Percentiles rank a stretch among this genome's conserved stretches.
Conservation (phyloP, 345 rosid species). For the Dipteronia sinensis region DNA sequence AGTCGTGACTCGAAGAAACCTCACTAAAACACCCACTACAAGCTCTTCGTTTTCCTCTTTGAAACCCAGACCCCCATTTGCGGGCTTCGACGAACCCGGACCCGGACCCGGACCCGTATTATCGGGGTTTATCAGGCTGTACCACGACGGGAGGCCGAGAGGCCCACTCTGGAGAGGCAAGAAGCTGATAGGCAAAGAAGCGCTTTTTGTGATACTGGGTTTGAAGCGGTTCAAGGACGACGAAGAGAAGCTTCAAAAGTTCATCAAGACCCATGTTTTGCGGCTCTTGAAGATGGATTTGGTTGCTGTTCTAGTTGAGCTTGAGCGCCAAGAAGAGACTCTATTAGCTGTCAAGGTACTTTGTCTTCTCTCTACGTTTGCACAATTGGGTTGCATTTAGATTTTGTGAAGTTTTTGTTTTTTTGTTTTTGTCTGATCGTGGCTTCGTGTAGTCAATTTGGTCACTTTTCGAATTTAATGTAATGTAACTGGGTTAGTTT, state of each 20-base stretch:
- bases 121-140: constrained; percentile 42
- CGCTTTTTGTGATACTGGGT: constrained; percentile 70
- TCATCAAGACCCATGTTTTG: constrained; percentile 66
- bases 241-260: constrained; percentile 67
- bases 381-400: constrained; percentile 6
- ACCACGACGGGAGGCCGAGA: constrained; percentile 93
- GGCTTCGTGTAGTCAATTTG: neutral
- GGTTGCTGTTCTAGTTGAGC: constrained; percentile 79
- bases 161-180: constrained; percentile 96
- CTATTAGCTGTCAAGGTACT: constrained; percentile 65
- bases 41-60: constrained; percentile 24
- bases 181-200: constrained; percentile 87
- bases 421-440: neutral
- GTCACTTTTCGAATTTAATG: neutral
- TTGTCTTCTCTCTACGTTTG: neutral
- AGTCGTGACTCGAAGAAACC: constrained; percentile 37
- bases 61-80: constrained; percentile 23
- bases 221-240: constrained; percentile 81
- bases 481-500: neutral
- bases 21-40: constrained; percentile 15
- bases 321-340: constrained; percentile 88
- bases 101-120: constrained; percentile 20
- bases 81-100: constrained; percentile 16
- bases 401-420: neutral
- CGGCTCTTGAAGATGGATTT: constrained; percentile 82